Conservation (phyloP, 2,329 filamentous ascomycete genomes). For the Anisogramma anomala region DNA sequence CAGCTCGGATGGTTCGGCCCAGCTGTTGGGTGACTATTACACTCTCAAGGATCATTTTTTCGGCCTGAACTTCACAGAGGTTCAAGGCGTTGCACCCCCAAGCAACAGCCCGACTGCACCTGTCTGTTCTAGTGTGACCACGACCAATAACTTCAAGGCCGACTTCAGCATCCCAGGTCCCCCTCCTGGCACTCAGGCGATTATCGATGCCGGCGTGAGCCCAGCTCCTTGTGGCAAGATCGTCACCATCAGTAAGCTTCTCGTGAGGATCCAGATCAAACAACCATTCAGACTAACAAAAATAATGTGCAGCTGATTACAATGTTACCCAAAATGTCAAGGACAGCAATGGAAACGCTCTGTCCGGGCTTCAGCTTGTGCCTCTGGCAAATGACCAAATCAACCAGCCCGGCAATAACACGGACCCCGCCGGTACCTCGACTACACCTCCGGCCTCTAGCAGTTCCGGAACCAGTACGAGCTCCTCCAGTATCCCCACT, state of each 20-base stretch:
- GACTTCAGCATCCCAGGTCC: conserved; percentile 67
- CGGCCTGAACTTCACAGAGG: conserved; percentile 57
- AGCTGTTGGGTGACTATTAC: conserved; percentile 54
- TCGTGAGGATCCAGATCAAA: too few species aligned
- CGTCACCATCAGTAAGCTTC: conserved; percentile 36
- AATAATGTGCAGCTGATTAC: conserved; percentile 26
- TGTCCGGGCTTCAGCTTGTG: conserved; percentile 37
- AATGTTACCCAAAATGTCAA: conserved; percentile 46
- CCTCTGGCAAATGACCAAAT: conserved; percentile 32
- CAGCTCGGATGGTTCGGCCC: conserved; percentile 43
- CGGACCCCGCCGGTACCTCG: conserved; percentile 12
- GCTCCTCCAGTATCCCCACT: conserved; percentile 6
- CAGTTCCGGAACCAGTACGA: conserved; percentile 12
- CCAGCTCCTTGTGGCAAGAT: conserved; percentile 55
- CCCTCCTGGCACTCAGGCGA: conserved; percentile 54
- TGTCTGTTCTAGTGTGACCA: conserved; percentile 58
- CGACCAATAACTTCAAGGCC: conserved; percentile 59
- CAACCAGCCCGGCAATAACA: conserved; percentile 36
- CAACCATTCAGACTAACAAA: too few species aligned
- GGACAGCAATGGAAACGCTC: conserved; percentile 52
- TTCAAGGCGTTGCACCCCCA: conserved; percentile 52
- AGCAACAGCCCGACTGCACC: conserved; percentile 43
- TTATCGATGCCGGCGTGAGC: conserved; percentile 67
- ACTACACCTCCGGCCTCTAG: conserved; percentile 2
- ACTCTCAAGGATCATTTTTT: conserved; percentile 65